Evolutionary conservation across 179 eudicot species (phyloP).

Genomic region (Dionaea muscipula): DNA sequence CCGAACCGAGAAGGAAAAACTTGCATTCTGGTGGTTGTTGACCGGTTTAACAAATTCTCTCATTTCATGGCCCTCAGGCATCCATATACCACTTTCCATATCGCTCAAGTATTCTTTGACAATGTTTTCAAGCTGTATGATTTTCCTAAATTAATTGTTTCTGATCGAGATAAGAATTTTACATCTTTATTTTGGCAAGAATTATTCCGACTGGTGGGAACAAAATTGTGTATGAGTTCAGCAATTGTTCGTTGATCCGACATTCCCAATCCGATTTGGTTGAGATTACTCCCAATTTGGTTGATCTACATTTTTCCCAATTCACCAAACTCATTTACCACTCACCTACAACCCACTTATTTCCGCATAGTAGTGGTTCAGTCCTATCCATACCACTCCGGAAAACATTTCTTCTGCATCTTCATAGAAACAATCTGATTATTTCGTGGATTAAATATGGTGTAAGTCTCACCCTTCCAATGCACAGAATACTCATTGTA

Average conservation of each 20-base stretch:
- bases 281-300: no score
- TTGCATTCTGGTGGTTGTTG: background rate
- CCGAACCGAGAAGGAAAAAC: background rate
- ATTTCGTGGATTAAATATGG: background rate
- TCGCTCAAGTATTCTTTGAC: background rate
- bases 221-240: background rate
- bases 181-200: background rate
- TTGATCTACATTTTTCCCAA: no score
- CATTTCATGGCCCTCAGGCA: background rate
- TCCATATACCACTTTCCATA: background rate
- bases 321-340: no score
- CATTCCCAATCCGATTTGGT: no score
- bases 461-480: background rate
- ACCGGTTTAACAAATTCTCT: background rate
- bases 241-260: no score
- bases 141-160: background rate
- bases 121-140: background rate
- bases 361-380: no score
- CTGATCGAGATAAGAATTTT: background rate
- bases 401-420: conserved; percentile 8
- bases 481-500: conserved; percentile 4
- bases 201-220: background rate
- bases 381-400: no score
- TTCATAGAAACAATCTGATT: background rate
- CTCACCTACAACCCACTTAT: no score